phyloP scores from a whole-genome alignment of 768 basidiomycete genomes.

The Leccinellum luteum region DNA sequence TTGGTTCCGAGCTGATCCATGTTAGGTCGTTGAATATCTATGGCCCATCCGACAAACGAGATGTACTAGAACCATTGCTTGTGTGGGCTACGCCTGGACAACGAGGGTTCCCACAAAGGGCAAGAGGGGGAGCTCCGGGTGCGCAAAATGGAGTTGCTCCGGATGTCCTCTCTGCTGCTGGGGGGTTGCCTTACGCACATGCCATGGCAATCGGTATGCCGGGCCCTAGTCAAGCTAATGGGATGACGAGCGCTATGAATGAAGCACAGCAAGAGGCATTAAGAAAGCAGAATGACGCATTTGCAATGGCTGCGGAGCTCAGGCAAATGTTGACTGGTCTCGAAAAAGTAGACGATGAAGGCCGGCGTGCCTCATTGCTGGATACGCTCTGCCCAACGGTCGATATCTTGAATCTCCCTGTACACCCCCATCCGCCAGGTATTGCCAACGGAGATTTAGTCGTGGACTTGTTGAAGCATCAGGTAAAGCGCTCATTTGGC shows the following conservation, averaged over 20 bases:
- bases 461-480: conserved; percentile 79
- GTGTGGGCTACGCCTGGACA: conserved; percentile 74
- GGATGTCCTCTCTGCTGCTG: conserved; percentile 11
- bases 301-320: conserved; percentile 65
- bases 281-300: conserved; percentile 39
- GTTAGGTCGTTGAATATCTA: conserved; percentile 68
- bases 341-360: conserved; percentile 78
- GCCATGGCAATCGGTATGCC: conserved; percentile 21
- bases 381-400: conserved; percentile 65
- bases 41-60: conserved; percentile 59
- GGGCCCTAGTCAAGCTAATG: conserved; percentile 17
- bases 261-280: conserved; percentile 36
- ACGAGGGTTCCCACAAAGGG: conserved; percentile 46
- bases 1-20: background rate
- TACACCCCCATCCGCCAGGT: conserved; percentile 71
- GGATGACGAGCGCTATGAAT: conserved; percentile 16
- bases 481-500: conserved; percentile 41
- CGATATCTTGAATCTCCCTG: conserved; percentile 70
- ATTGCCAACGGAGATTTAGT: conserved; percentile 60
- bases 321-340: conserved; percentile 59
- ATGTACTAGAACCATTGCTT: conserved; percentile 60
- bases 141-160: conserved; percentile 17
- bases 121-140: conserved; percentile 10
- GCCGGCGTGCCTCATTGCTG: conserved; percentile 64
- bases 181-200: conserved; percentile 14